phyloP scores from a whole-genome alignment of 768 basidiomycete genomes.

The Boletus barrowsii region DNA sequence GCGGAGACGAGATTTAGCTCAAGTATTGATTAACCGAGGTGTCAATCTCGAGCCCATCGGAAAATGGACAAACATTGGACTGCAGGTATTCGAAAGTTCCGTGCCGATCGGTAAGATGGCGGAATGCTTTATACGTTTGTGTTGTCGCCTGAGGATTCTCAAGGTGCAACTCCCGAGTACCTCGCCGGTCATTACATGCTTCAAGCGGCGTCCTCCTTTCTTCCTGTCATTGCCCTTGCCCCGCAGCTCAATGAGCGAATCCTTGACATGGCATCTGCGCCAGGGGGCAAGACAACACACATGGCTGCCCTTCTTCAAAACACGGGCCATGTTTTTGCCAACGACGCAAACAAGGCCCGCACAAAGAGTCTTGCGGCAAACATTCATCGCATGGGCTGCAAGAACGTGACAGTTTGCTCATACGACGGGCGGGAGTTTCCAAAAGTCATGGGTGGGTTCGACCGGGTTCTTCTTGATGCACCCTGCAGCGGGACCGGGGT shows the following conservation, averaged over 20 bases:
- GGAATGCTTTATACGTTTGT: not conserved
- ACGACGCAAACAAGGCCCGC: conserved; percentile 90
- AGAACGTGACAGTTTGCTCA: conserved; percentile 95
- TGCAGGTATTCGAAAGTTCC: conserved; percentile 96
- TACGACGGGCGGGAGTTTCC: conserved; percentile 98
- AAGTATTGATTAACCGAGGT: conserved; percentile 90
- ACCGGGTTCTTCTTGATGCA: conserved; percentile 94
- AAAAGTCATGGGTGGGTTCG: conserved; percentile 98
- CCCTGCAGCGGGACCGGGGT: conserved; percentile 98
- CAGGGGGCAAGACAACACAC: conserved; percentile 97
- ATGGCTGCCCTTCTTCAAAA: conserved; percentile 97
- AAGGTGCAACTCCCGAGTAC: conserved; percentile 96
- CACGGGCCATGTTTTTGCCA: conserved; percentile 96
- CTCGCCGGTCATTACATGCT: conserved; percentile 99
- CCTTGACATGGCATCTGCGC: conserved; percentile 98
- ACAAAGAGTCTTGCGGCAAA: conserved; percentile 98
- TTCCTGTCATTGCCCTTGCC: conserved; percentile 94
- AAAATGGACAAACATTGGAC: conserved; percentile 98
- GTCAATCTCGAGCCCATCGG: conserved; percentile 98
- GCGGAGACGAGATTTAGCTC: conserved; percentile 89
- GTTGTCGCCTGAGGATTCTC: not conserved
- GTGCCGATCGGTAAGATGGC: conserved; percentile 77
- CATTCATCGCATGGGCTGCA: conserved; percentile 94
- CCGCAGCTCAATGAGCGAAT: conserved; percentile 93
- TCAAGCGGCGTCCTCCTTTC: conserved; percentile 97